phyloP scores from a whole-genome alignment of 2,329 filamentous ascomycete genomes.

The Cytospora chrysosperma region DNA sequence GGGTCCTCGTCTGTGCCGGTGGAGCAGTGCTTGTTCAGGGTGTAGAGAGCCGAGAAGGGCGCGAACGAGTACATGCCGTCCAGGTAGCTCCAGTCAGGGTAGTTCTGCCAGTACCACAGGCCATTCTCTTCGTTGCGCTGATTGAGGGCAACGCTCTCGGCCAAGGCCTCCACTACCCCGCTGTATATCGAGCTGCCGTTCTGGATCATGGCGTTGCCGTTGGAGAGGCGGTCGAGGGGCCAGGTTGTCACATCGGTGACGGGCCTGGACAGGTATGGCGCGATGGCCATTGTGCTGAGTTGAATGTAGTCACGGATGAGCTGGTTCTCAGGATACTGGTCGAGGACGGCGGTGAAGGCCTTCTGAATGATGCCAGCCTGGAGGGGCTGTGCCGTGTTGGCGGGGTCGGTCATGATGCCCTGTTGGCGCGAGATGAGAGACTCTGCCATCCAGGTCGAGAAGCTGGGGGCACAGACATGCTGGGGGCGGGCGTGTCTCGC shows the following conservation, averaged over 20 bases:
- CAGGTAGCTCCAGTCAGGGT: slow-evolving; percentile 49
- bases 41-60: slow-evolving; percentile 36
- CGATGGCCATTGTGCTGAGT: background rate
- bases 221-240: slow-evolving; percentile 13
- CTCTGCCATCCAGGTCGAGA: slow-evolving; percentile 16
- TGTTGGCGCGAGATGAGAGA: slow-evolving; percentile 21
- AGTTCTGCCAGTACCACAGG: slow-evolving; percentile 36
- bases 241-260: background rate
- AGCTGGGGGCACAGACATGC: background rate
- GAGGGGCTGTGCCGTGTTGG: background rate
- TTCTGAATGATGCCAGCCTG: slow-evolving; percentile 21
- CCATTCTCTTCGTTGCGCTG: slow-evolving; percentile 30
- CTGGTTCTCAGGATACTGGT: background rate
- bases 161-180: background rate
- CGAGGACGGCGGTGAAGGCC: background rate
- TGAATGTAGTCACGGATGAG: background rate
- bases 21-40: slow-evolving; percentile 31
- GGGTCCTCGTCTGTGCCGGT: background rate
- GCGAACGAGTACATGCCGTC: slow-evolving; percentile 48
- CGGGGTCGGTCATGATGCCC: slow-evolving; percentile 9
- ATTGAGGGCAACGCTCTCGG: background rate
- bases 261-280: background rate
- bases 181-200: background rate
- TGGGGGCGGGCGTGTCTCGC: background rate
- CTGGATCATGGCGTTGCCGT: background rate